Conservation (phyloP, 1,139 yeast genomes). For the Oligophagozyma castellii region DNA sequence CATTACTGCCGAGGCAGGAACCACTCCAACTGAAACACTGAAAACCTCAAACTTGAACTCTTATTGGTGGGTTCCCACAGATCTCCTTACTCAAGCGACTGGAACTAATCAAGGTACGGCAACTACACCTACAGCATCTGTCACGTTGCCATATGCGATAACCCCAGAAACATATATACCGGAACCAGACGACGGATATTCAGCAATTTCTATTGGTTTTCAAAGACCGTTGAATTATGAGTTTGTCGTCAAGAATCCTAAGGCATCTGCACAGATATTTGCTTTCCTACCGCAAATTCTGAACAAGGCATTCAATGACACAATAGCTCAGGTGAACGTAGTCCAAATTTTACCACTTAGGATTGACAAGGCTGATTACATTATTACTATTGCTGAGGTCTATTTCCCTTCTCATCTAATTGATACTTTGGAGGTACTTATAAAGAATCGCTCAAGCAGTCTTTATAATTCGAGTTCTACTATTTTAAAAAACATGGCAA, state of each 20-base stretch:
- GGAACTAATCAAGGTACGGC: slow-evolving; percentile 18
- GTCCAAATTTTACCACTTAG: slow-evolving; percentile 53
- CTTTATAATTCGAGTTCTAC: slow-evolving; percentile 38
- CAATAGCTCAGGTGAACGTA: slow-evolving; percentile 34
- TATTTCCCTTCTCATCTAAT: slow-evolving; percentile 47
- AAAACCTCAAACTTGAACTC: slow-evolving; percentile 5
- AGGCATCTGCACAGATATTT: slow-evolving; percentile 65
- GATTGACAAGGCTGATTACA: slow-evolving; percentile 34
- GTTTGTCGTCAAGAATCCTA: slow-evolving; percentile 51
- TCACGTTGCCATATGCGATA: slow-evolving; percentile 57
- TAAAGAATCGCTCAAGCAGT: slow-evolving; percentile 33
- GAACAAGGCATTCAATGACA: slow-evolving; percentile 35
- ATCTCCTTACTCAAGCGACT: slow-evolving; percentile 21
- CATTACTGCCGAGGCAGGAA: slow-evolving; percentile 4
- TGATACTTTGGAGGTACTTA: slow-evolving; percentile 30
- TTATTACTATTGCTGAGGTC: slow-evolving; percentile 66
- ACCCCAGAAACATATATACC: slow-evolving; percentile 28
- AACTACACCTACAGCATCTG: slow-evolving; percentile 30
- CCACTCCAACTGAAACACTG: slow-evolving; percentile 4
- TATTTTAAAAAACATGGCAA: slow-evolving; percentile 36
- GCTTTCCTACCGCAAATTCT: slow-evolving; percentile 51
- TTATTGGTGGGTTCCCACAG: slow-evolving; percentile 27
- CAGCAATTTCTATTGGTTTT: slow-evolving; percentile 57
- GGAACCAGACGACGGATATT: slow-evolving; percentile 28
- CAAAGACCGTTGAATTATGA: slow-evolving; percentile 54